phyloP scores from a whole-genome alignment of 2,329 filamentous ascomycete genomes.

The Cladosporium halotolerans region DNA sequence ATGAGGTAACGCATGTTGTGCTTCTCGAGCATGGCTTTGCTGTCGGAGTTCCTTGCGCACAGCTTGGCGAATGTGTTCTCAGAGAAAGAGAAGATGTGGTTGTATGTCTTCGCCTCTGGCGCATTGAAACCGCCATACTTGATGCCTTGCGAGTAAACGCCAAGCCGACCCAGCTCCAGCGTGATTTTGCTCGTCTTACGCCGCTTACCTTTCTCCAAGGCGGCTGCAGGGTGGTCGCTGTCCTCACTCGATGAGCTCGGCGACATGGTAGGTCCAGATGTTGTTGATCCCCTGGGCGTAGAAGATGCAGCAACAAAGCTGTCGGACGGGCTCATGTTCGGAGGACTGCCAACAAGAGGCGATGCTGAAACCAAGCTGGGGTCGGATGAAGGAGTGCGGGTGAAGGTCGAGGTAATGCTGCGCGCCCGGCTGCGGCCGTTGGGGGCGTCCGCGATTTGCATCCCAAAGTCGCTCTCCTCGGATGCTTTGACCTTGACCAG shows the following conservation, averaged over 20 bases:
- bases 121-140: constrained; percentile 77
- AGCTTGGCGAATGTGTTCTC: constrained; percentile 81
- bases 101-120: constrained; percentile 74
- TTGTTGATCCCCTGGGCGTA: constrained; percentile 49
- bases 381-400: constrained; percentile 57
- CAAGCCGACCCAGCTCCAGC: constrained; percentile 74
- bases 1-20: constrained; percentile 92
- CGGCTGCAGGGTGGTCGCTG: constrained; percentile 59
- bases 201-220: constrained; percentile 54
- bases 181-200: constrained; percentile 75
- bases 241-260: constrained; percentile 65
- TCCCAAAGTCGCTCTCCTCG: constrained; percentile 41
- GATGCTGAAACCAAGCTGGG: constrained; percentile 45
- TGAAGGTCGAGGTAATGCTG: constrained; percentile 73
- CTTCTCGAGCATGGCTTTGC: constrained; percentile 71
- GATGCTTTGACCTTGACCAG: constrained; percentile 93
- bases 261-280: constrained; percentile 50
- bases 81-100: constrained; percentile 93
- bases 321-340: constrained; percentile 45
- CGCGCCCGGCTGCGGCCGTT: constrained; percentile 41
- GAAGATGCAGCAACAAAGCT: constrained; percentile 41
- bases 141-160: constrained; percentile 69
- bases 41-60: constrained; percentile 66
- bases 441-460: constrained; percentile 29
- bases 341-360: constrained; percentile 46